Percentiles rank a stretch among this genome's conserved stretches.
phyloP scores from a whole-genome alignment of 2,329 filamentous ascomycete genomes.

The Nemania abortiva region DNA sequence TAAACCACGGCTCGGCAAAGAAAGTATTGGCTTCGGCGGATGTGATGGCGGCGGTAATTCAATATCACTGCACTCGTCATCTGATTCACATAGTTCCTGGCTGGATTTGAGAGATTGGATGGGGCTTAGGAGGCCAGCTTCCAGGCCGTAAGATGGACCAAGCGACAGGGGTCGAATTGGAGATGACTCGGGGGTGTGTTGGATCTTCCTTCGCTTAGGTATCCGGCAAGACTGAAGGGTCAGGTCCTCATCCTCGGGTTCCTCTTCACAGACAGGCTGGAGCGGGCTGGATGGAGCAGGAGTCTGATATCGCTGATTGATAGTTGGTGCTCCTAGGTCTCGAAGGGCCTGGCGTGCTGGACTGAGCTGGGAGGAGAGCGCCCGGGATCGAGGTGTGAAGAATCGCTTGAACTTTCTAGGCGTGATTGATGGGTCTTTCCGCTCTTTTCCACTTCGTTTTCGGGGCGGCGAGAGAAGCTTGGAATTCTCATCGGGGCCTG shows the following conservation, averaged over 20 bases:
- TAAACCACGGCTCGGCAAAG: conserved; percentile 53
- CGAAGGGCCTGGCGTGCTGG: conserved; percentile 56
- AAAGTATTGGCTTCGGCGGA: conserved; percentile 48
- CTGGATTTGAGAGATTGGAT: conserved; percentile 52
- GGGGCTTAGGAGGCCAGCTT: conserved; percentile 54
- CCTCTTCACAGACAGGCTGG: conserved; percentile 50
- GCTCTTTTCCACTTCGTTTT: conserved; percentile 56
- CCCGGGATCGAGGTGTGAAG: conserved; percentile 63
- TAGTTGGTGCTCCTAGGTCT: conserved; percentile 56
- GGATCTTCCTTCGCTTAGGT: conserved; percentile 55
- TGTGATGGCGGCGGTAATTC: conserved; percentile 42
- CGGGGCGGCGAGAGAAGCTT: conserved; percentile 47
- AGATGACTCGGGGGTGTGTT: conserved; percentile 57
- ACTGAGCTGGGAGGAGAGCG: conserved; percentile 53
- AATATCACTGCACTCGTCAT: conserved; percentile 53
- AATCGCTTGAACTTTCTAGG: conserved; percentile 66
- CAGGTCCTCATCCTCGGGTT: conserved; percentile 40
- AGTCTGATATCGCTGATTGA: conserved; percentile 56
- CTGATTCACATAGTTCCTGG: conserved; percentile 50
- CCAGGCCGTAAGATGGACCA: conserved; percentile 34
- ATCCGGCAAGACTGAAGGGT: conserved; percentile 41
- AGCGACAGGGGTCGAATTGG: conserved; percentile 49
- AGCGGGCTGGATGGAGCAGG: conserved; percentile 56
- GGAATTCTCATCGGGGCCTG: conserved; percentile 37
- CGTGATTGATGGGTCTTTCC: conserved; percentile 64